Evolutionary conservation across 345 rosid genomes (phyloP).

Genomic region (Aquilaria yunnanensis): DNA sequence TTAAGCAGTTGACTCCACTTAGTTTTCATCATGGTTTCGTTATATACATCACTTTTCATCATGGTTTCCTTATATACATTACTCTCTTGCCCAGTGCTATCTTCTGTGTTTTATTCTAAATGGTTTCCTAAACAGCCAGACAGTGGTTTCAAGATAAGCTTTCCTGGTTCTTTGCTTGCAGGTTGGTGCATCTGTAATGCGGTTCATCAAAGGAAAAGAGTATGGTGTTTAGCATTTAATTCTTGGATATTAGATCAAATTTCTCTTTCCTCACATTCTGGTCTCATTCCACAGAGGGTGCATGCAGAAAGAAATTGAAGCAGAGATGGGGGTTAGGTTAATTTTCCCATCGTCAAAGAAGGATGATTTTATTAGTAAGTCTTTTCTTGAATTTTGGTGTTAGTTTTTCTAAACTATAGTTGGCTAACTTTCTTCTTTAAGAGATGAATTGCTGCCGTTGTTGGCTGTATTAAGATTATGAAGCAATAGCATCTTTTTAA

Average conservation of each 20-base stretch:
- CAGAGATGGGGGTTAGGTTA: conserved; percentile 71
- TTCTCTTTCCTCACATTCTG: conserved; percentile 14
- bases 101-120: no score
- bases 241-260: conserved; percentile 11
- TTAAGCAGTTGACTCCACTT: no score
- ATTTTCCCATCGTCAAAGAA: conserved; percentile 55
- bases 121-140: no score
- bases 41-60: no score
- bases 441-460: no score
- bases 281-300: conserved; percentile 46
- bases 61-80: no score
- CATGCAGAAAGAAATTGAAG: conserved; percentile 62
- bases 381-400: conserved; percentile 4
- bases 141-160: background rate
- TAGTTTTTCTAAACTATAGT: no score
- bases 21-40: no score
- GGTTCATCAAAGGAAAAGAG: conserved; percentile 71
- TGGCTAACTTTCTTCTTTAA: no score
- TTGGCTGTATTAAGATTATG: no score
- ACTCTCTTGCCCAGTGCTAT: no score
- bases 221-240: conserved; percentile 29
- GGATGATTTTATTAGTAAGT: conserved; percentile 67
- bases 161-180: conserved; percentile 24
- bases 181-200: conserved; percentile 82
- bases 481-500: no score